Evolutionary conservation across 495 filamentous ascomycete genomes (phyloP).

Genomic region (Penicillium dipodomyicola): DNA sequence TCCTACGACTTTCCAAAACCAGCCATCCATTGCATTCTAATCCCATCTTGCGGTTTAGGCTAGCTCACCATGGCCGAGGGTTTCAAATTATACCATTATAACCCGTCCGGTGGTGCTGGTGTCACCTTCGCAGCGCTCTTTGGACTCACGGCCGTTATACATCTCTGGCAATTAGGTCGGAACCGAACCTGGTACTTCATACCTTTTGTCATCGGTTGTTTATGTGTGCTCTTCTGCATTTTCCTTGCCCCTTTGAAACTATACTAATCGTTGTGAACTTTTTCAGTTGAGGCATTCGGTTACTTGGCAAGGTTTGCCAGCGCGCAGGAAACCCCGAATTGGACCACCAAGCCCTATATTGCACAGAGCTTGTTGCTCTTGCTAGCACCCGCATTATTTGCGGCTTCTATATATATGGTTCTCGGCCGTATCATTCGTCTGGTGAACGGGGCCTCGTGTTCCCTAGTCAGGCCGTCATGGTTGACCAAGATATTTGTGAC

Average conservation of each 20-base stretch:
- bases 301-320: conserved; percentile 50
- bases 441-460: conserved; percentile 38
- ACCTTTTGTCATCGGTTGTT: conserved; percentile 55
- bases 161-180: conserved; percentile 47
- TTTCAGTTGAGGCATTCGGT: conserved; percentile 51
- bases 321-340: conserved; percentile 23
- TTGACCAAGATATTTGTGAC: conserved; percentile 34
- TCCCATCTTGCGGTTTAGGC: not conserved
- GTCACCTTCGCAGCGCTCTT: conserved; percentile 54
- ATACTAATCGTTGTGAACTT: not conserved
- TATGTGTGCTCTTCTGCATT: conserved; percentile 43
- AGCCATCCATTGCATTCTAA: not conserved
- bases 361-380: conserved; percentile 34
- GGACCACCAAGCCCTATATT: conserved; percentile 25
- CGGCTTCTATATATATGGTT: conserved; percentile 57
- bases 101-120: conserved; percentile 49
- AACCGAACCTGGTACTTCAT: conserved; percentile 61
- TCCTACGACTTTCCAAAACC: not conserved
- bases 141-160: conserved; percentile 40
- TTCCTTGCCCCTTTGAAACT: not conserved
- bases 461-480: conserved; percentile 15
- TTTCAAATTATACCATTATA: conserved; percentile 25
- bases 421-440: conserved; percentile 49
- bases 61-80: conserved; percentile 6
- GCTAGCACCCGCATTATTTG: conserved; percentile 38